Percentiles rank a stretch among this genome's conserved stretches.
phyloP scores from a whole-genome alignment of 179 eudicot species.

The Camellia oleifera region DNA sequence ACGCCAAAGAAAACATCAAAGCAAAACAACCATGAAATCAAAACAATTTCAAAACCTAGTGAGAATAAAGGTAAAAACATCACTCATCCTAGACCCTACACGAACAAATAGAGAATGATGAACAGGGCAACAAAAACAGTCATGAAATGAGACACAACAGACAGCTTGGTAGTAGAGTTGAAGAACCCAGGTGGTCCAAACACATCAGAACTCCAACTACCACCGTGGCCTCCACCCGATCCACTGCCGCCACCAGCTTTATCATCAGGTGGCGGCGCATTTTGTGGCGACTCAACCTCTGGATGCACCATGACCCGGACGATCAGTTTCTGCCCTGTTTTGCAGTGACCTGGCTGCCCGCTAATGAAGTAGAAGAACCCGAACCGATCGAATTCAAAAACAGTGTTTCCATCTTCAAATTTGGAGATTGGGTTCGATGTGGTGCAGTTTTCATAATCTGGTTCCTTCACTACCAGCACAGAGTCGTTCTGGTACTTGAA shows the following conservation, averaged over 20 bases:
- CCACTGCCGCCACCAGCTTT: slow-evolving; percentile 19
- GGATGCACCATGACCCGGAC: slow-evolving; percentile 61
- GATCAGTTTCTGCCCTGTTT: slow-evolving; percentile 60
- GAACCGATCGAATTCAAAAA: slow-evolving; percentile 41
- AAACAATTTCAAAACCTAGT: background rate
- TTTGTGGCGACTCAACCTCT: slow-evolving; percentile 23
- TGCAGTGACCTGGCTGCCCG: slow-evolving; percentile 59
- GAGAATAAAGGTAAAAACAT: background rate
- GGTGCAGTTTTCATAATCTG: slow-evolving; percentile 50
- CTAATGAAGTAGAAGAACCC: slow-evolving; percentile 77
- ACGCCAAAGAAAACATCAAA: background rate
- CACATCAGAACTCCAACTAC: slow-evolving; percentile 17
- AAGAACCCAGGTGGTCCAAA: slow-evolving; percentile 30
- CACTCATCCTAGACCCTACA: slow-evolving; percentile 22
- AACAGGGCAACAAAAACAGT: slow-evolving; percentile 35
- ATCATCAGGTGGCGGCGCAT: slow-evolving; percentile 33
- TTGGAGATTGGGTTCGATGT: slow-evolving; percentile 38
- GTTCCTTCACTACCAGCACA: slow-evolving; percentile 48
- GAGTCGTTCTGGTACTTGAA: slow-evolving; percentile 48
- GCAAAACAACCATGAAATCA: background rate
- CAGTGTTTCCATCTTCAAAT: slow-evolving; percentile 55
- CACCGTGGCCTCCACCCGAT: slow-evolving; percentile 21
- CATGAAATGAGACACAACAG: slow-evolving; percentile 37
- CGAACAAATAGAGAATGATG: slow-evolving; percentile 36
- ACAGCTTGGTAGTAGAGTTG: slow-evolving; percentile 40